Percentiles rank a stretch among this genome's conserved stretches.
Conservation (phyloP, 1,284 basidiomycete genomes). For the Boletus smithii region DNA sequence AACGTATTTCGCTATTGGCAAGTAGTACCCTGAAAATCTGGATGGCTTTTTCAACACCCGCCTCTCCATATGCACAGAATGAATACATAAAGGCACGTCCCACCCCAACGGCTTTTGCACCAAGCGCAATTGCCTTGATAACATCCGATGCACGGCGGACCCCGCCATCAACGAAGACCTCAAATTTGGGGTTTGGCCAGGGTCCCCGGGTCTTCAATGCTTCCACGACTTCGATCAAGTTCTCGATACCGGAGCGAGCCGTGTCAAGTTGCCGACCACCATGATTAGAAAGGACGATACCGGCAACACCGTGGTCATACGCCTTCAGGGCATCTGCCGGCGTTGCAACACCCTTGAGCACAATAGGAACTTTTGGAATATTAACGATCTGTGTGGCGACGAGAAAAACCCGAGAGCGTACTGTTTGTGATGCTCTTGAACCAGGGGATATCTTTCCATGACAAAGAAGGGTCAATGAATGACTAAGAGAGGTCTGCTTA, state of each 20-base stretch:
- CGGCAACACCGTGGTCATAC: constrained; percentile 59
- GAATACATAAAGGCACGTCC: constrained; percentile 63
- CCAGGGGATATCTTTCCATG: constrained; percentile 87
- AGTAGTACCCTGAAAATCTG: constrained; percentile 43
- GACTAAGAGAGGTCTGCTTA: constrained; percentile 45
- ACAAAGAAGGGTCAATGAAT: constrained; percentile 87
- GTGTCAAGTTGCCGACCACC: constrained; percentile 69
- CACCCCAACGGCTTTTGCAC: constrained; percentile 58
- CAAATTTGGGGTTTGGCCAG: constrained; percentile 50
- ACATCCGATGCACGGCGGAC: constrained; percentile 69
- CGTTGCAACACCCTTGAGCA: constrained; percentile 58
- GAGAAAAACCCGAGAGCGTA: constrained; percentile 26
- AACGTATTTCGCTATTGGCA: constrained; percentile 1
- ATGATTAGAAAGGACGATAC: constrained; percentile 67
- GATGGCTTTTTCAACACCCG: constrained; percentile 51
- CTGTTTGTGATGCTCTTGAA: constrained; percentile 86
- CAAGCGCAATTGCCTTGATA: constrained; percentile 69
- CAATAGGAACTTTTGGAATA: constrained; percentile 46
- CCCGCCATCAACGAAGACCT: constrained; percentile 71
- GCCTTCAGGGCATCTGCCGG: constrained; percentile 67
- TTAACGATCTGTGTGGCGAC: neutral
- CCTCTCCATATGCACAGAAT: constrained; percentile 63
- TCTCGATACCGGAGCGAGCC: constrained; percentile 59
- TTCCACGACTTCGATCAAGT: constrained; percentile 60
- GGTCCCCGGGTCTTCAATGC: constrained; percentile 51